These are phyloP conservation scores for Theobroma grandiflorum DNA, from an alignment of 441 rosid species.

Conservation along the genomic window DNA sequence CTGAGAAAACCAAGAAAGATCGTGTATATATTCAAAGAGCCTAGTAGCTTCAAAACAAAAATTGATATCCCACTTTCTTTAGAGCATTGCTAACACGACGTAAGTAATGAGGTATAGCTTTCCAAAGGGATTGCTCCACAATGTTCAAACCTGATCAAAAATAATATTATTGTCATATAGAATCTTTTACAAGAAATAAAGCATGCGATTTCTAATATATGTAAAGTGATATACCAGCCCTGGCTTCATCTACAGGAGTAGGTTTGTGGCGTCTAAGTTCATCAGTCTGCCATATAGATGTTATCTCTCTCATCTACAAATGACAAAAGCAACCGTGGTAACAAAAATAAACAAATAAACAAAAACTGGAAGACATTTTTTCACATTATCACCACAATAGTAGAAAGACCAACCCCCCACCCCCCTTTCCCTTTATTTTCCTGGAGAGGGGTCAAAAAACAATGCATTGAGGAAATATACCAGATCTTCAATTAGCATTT, in stretches of 20 bases:
- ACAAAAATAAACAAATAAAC: background rate
- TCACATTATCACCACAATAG: slow-evolving; percentile 7
- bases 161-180: slow-evolving; percentile 11
- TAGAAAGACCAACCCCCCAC: background rate
- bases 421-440: slow-evolving; percentile 3
- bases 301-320: slow-evolving; percentile 89
- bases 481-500: slow-evolving; percentile 93
- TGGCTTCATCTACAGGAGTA: slow-evolving; percentile 96
- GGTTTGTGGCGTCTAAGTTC: slow-evolving; percentile 98
- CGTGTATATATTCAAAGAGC: slow-evolving; percentile 8
- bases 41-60: slow-evolving; percentile 29
- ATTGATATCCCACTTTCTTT: slow-evolving; percentile 68
- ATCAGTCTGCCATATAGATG: slow-evolving; percentile 97
- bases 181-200: slow-evolving; percentile 10
- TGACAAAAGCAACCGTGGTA: slow-evolving; percentile 23
- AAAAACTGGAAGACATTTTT: background rate
- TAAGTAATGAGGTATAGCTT: slow-evolving; percentile 91
- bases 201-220: slow-evolving; percentile 12
- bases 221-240: slow-evolving; percentile 64
- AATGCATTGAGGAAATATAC: slow-evolving; percentile 46
- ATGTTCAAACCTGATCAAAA: slow-evolving; percentile 78
- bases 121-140: slow-evolving; percentile 98
- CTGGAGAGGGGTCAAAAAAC: slow-evolving; percentile 25
- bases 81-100: slow-evolving; percentile 96
- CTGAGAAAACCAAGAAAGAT: slow-evolving; percentile 13